These are phyloP conservation scores for Salinomyces thailandicus DNA, from an alignment of 2,329 filamentous ascomycete species.

Conservation along the genomic window DNA sequence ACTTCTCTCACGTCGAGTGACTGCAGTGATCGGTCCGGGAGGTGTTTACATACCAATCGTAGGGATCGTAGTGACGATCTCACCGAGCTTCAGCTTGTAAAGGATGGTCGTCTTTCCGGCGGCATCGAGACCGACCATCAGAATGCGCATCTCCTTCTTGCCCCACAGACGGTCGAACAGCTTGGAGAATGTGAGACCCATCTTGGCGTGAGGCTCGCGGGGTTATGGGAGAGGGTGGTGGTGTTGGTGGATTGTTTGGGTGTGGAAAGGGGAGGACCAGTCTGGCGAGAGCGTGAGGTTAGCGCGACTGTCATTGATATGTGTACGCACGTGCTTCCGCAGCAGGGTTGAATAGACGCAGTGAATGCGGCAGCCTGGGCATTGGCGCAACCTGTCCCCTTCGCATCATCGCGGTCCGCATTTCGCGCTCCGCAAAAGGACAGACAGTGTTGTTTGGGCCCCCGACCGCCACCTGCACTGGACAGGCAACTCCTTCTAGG, in stretches of 20 bases:
- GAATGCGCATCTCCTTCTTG: conserved; percentile 95
- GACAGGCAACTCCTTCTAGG: too few relatives aligned
- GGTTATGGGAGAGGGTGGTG: background rate
- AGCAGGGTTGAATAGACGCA: too few relatives aligned
- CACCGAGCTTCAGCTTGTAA: conserved; percentile 97
- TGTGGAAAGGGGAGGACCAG: conserved; percentile 4
- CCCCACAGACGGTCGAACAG: conserved; percentile 98
- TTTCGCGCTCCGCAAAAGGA: too few relatives aligned
- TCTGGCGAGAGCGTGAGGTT: background rate
- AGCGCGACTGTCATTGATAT: background rate
- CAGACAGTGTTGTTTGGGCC: background rate
- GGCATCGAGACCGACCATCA: conserved; percentile 96
- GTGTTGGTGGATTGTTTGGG: background rate
- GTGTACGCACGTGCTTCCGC: too few relatives aligned
- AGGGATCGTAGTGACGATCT: conserved; percentile 96
- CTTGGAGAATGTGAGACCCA: conserved; percentile 91
- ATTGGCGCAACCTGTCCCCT: conserved; percentile 6
- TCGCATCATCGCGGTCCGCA: background rate
- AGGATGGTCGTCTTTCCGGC: conserved; percentile 98
- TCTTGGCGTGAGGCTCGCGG: conserved; percentile 45
- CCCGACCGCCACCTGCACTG: background rate
- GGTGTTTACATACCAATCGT: conserved; percentile 57
- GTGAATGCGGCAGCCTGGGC: conserved; percentile 5
- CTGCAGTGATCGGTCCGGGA: too few relatives aligned
- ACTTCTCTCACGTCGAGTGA: too few relatives aligned